phyloP scores from a whole-genome alignment of 2,329 filamentous ascomycete genomes.

The Raffaelea albimanens region DNA sequence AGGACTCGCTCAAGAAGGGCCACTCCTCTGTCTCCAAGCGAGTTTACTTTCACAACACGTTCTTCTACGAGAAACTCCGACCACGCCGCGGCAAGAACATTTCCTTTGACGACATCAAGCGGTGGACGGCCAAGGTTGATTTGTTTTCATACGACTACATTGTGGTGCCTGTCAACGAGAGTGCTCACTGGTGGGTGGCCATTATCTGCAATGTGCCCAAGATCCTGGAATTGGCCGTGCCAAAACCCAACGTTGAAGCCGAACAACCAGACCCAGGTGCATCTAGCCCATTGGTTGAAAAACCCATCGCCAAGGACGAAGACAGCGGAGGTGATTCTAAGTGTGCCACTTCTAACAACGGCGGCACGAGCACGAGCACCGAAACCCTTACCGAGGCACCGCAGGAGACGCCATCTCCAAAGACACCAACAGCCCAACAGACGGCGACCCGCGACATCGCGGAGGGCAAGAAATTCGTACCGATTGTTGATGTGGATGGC shows the following conservation, averaged over 20 bases:
- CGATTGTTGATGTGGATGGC: neutral
- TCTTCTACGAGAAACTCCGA: constrained; percentile 75
- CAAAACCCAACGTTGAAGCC: neutral
- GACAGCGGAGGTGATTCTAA: neutral
- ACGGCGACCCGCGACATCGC: neutral
- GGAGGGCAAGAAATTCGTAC: neutral
- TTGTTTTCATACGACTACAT: constrained; percentile 82
- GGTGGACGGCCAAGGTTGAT: constrained; percentile 81
- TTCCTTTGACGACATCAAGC: constrained; percentile 76
- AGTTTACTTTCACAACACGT: constrained; percentile 86
- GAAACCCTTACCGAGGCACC: neutral
- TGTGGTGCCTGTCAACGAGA: constrained; percentile 83
- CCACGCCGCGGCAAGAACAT: constrained; percentile 49
- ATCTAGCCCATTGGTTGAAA: too few species aligned
- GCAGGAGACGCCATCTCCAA: neutral
- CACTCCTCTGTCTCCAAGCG: constrained; percentile 48
- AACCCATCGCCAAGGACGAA: too few species aligned
- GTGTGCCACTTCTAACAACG: too few species aligned
- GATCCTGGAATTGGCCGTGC: constrained; percentile 30
- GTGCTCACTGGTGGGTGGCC: constrained; percentile 84
- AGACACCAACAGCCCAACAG: neutral
- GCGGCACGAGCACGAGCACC: neutral
- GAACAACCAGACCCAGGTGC: too few species aligned
- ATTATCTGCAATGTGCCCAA: constrained; percentile 84
- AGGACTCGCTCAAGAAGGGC: constrained; percentile 46